A percentile compares a stretch with the other conserved stretches of the same genome.
These are phyloP conservation scores for Trapa incisa DNA, from an alignment of 345 rosid species.

Conservation along the genomic window DNA sequence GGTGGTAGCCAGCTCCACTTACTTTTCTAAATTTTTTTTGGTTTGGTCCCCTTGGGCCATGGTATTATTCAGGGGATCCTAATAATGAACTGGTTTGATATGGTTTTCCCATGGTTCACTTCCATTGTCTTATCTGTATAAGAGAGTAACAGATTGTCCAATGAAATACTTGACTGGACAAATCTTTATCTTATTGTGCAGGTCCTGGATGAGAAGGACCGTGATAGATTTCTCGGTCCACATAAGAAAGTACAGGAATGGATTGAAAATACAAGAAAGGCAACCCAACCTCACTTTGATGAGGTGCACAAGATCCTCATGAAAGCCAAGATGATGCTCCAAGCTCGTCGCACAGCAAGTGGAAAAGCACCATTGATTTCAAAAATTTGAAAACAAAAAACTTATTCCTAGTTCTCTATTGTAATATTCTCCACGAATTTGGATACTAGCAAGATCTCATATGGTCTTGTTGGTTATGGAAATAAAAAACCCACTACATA, in stretches of 20 bases:
- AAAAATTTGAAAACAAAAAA: conserved; percentile 20
- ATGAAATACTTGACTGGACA: neutral
- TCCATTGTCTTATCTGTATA: neutral
- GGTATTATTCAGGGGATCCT: neutral
- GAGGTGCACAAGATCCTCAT: conserved; percentile 48
- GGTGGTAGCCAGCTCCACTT: too few species aligned
- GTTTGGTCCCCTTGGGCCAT: neutral
- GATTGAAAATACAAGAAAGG: conserved; percentile 56
- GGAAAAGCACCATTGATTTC: conserved; percentile 11
- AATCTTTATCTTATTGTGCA: conserved; percentile 6
- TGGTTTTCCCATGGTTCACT: neutral
- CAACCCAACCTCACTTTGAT: conserved; percentile 64
- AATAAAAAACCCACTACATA: neutral
- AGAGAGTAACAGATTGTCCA: neutral
- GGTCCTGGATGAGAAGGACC: conserved; percentile 63
- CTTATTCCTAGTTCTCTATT: neutral
- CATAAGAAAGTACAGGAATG: conserved; percentile 60
- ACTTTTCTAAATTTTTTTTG: neutral
- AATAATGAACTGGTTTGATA: neutral
- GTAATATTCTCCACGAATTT: neutral
- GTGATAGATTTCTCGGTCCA: conserved; percentile 38
- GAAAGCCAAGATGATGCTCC: conserved; percentile 25
- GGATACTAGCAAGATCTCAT: neutral
- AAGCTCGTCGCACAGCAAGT: conserved; percentile 15
- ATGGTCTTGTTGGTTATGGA: neutral